phyloP scores from a whole-genome alignment of 129 eudicot species.

The Arctium minus region DNA sequence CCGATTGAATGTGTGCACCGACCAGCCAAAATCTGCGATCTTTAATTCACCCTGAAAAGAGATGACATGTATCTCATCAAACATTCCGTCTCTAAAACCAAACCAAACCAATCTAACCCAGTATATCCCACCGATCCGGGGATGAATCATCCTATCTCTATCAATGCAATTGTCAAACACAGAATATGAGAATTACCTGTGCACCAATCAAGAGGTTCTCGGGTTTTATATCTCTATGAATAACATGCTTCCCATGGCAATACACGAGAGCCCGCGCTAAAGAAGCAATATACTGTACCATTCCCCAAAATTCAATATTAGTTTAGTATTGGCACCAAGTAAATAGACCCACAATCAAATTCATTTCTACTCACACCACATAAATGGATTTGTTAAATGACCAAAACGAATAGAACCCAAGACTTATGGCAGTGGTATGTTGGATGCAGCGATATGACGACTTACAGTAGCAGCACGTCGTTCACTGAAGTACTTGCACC shows the following conservation, averaged over 20 bases:
- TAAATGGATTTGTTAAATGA: neutral
- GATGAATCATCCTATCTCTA: neutral
- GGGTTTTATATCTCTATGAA: conserved; percentile 94
- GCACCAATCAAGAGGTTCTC: conserved; percentile 94
- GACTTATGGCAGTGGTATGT: too few species aligned
- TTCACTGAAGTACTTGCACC: conserved; percentile 76
- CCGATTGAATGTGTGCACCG: conserved; percentile 89
- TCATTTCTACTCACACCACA: neutral
- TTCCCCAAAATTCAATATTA: neutral
- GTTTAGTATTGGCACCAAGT: neutral
- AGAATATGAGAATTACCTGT: conserved; percentile 45
- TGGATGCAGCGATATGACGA: conserved; percentile 1
- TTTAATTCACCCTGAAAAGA: conserved; percentile 77
- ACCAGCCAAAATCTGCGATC: conserved; percentile 99
- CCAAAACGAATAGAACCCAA: neutral
- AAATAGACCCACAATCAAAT: neutral
- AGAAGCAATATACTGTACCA: conserved; percentile 79
- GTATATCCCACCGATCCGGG: too few species aligned
- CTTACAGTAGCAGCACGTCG: conserved; percentile 76
- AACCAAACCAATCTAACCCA: neutral
- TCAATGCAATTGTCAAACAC: neutral
- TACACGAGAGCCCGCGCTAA: conserved; percentile 87
- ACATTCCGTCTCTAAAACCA: neutral
- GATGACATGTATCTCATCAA: neutral
- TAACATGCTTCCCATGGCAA: conserved; percentile 96